Percentiles rank a stretch among this genome's conserved stretches.
phyloP scores from a whole-genome alignment of 768 basidiomycete genomes.

The Lactarius pseudohatsudake region DNA sequence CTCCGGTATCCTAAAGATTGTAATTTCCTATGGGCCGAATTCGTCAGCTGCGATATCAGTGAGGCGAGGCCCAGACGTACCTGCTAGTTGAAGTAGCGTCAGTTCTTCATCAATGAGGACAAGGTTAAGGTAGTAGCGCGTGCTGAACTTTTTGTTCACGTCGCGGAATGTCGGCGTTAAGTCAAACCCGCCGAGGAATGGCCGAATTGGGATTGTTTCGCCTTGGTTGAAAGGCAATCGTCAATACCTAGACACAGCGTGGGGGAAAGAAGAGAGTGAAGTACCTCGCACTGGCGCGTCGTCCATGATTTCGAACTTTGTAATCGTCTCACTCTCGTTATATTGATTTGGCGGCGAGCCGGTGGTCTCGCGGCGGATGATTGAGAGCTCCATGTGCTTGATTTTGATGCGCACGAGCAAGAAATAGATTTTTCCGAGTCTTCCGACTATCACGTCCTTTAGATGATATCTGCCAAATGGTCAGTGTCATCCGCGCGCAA shows the following conservation, averaged over 20 bases:
- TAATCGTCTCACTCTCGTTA: slow-evolving; percentile 98
- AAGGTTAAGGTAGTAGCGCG: slow-evolving; percentile 94
- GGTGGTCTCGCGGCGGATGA: slow-evolving; percentile 96
- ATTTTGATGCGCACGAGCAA: slow-evolving; percentile 98
- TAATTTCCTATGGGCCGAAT: slow-evolving; percentile 61
- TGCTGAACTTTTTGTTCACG: slow-evolving; percentile 80
- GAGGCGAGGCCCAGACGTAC: slow-evolving; percentile 37
- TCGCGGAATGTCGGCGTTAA: too few relatives aligned
- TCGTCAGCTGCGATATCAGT: neutral
- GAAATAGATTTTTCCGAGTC: slow-evolving; percentile 99
- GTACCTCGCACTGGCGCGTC: slow-evolving; percentile 79
- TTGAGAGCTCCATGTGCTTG: slow-evolving; percentile 99
- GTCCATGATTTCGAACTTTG: slow-evolving; percentile 99
- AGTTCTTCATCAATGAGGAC: slow-evolving; percentile 96
- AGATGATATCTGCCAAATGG: slow-evolving; percentile 77
- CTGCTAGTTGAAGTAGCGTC: slow-evolving; percentile 97
- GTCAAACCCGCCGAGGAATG: too few relatives aligned
- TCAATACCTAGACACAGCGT: too few relatives aligned
- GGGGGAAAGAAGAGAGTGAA: too few relatives aligned
- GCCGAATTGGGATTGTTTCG: too few relatives aligned
- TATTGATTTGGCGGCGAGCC: slow-evolving; percentile 98
- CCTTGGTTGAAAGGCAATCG: too few relatives aligned
- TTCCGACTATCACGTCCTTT: slow-evolving; percentile 98
- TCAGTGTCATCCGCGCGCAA: neutral
- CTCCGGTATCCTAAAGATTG: slow-evolving; percentile 87